Percentiles rank a stretch among this genome's conserved stretches.
phyloP scores from a whole-genome alignment of 805 yeast species.

The Wickerhamomyces strasburgensis region DNA sequence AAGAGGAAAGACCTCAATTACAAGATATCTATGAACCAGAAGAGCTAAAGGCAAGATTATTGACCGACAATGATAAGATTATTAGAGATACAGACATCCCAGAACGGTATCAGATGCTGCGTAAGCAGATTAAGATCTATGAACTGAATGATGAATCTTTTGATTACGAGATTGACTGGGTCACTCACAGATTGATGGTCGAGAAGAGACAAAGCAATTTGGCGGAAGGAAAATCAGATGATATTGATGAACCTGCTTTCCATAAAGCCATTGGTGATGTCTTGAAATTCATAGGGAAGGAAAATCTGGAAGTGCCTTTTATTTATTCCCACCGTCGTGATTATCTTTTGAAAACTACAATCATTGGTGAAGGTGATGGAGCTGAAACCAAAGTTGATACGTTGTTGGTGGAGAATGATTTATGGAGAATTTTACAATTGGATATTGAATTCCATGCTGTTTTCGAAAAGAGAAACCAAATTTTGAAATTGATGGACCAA shows the following conservation, averaged over 20 bases:
- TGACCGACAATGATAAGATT: conserved; percentile 86
- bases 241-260: conserved; percentile 48
- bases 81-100: conserved; percentile 87
- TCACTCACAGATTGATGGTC: conserved; percentile 54
- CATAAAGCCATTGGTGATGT: conserved; percentile 65
- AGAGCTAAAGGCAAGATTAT: conserved; percentile 83
- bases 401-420: conserved; percentile 70
- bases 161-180: conserved; percentile 73
- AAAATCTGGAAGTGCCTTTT: conserved; percentile 86
- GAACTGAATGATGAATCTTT: conserved; percentile 69
- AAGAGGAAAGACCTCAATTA: conserved; percentile 46
- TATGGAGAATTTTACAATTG: conserved; percentile 85
- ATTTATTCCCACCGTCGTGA: conserved; percentile 96
- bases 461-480: conserved; percentile 63
- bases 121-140: conserved; percentile 59
- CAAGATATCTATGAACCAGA: conserved; percentile 93
- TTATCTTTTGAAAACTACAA: conserved; percentile 59
- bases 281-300: conserved; percentile 67
- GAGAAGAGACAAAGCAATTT: conserved; percentile 44
- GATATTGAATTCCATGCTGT: conserved; percentile 88
- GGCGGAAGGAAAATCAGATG: conserved; percentile 25
- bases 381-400: conserved; percentile 36
- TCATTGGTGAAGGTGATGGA: conserved; percentile 38
- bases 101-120: conserved; percentile 80
- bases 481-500: conserved; percentile 49